Evolutionary conservation across 2,329 filamentous ascomycete genomes (phyloP), one percentile per base, ranked within the genome.

Genomic region (Botrytis squamosa): DNA sequence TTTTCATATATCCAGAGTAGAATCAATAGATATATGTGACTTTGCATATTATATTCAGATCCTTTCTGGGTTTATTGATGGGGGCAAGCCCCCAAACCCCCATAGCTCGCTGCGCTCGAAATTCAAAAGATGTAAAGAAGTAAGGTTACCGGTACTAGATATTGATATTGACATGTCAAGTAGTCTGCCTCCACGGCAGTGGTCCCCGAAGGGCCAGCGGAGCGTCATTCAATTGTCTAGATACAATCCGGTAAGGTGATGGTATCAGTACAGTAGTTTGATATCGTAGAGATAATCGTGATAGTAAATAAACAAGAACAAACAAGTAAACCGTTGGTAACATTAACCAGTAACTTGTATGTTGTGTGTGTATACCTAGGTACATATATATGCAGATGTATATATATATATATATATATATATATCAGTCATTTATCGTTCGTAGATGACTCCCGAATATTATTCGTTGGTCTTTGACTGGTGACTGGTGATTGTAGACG

Each of bases 131-230:
- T 65, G 36, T 65, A 22, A 20, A 33, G 14, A 59, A 16, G 25
- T 33, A 33, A 33, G 33, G 33, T 33, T 59, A 33, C 6, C 20
- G 2, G n/a, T 42, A 18, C 7, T 44, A 20, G 18, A 46, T 46
- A 29, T 64, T 65, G 1, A 2, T 4, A 33, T 33, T 33, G 29
- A 29, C 40, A 46, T 46, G 33, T 20, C 8, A 16, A 16, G 25
- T 65, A 65, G 63, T 65, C 63, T 36, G 63, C 63, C 63, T 65
- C 63, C 63, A 65, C 62, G 62, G 62, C 62, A 64, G 62, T 44
- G 52, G 52, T 57, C n/a, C 57, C 57, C 57, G 57, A 36, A 36
- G 57, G 33, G 57, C 57, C 59, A 62, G 63, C 63, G 63, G 63
- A 65, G 63, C 63, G 63, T 65, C 42, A 33, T 65, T 46, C 40